A percentile compares a stretch with the other conserved stretches of the same genome.
Conservation (phyloP, 768 basidiomycete genomes). For the Suillus decipiens region DNA sequence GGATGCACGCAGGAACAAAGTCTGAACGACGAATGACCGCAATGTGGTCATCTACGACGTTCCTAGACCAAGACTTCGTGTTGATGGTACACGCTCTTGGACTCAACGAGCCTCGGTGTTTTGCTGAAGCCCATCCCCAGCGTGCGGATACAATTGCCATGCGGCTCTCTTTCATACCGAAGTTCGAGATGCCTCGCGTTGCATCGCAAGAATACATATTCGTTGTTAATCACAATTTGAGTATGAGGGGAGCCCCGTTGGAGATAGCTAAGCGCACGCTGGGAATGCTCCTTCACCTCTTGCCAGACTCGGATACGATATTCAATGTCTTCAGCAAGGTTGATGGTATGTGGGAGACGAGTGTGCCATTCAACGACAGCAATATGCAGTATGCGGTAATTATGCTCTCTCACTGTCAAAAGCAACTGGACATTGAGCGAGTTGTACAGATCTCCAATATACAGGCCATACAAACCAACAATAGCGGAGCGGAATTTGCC, state of each 20-base stretch:
- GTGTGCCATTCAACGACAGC: conserved; percentile 32
- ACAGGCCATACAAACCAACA: conserved; percentile 40
- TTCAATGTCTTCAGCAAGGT: conserved; percentile 53
- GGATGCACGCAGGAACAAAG: conserved; percentile 32
- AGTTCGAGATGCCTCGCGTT: conserved; percentile 44
- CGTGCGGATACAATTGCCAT: conserved; percentile 43
- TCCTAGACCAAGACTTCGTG: conserved; percentile 52
- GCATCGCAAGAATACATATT: conserved; percentile 58
- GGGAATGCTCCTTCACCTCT: conserved; percentile 46
- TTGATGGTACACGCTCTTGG: conserved; percentile 48
- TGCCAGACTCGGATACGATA: conserved; percentile 41
- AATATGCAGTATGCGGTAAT: conserved; percentile 41
- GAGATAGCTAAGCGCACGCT: conserved; percentile 50
- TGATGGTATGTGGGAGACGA: conserved; percentile 37
- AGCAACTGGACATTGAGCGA: conserved; percentile 14
- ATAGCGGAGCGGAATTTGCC: conserved; percentile 52
- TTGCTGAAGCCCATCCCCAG: conserved; percentile 45
- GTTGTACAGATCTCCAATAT: conserved; percentile 41
- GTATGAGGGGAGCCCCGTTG: conserved; percentile 47
- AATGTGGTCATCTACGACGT: conserved; percentile 40
- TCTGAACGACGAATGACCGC: conserved; percentile 45
- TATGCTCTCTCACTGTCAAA: neutral
- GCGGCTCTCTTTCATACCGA: conserved; percentile 56
- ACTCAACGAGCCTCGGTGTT: conserved; percentile 55
- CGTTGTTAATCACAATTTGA: conserved; percentile 59